Conservation (phyloP, 306 rosid species). For the Fragaria iinumae region DNA sequence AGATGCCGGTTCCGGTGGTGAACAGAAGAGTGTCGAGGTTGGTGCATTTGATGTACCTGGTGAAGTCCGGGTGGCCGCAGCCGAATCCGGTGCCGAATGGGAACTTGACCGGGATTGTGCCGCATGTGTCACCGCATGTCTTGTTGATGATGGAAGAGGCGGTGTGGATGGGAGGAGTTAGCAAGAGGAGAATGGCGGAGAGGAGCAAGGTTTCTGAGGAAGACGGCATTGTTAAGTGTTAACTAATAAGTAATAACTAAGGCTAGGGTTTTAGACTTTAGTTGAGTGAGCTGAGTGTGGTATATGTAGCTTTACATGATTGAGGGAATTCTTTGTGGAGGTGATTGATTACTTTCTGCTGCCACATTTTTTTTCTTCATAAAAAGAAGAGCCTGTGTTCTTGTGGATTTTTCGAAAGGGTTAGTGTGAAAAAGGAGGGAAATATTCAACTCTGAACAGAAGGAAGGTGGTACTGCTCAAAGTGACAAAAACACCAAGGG, state of each 20-base stretch:
- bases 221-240: constrained; percentile 16
- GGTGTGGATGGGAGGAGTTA: constrained; percentile 17
- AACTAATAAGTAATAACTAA: not conserved
- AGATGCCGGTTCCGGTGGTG: constrained; percentile 40
- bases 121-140: constrained; percentile 37
- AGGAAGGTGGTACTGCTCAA: not conserved
- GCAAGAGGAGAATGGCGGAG: constrained; percentile 26
- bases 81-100: constrained; percentile 56
- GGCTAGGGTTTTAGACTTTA: not conserved
- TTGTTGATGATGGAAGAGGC: constrained; percentile 23
- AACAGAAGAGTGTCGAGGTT: constrained; percentile 36
- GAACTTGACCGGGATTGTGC: constrained; percentile 39
- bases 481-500: not conserved
- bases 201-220: constrained; percentile 19
- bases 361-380: constrained; percentile 29
- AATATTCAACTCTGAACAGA: constrained; percentile 2
- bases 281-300: not conserved
- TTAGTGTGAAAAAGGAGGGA: not conserved
- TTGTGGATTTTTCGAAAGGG: constrained; percentile 16
- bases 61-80: constrained; percentile 60
- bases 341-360: constrained; percentile 18
- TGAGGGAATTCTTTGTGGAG: constrained; percentile 32
- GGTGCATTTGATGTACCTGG: constrained; percentile 44
- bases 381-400: constrained; percentile 31
- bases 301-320: not conserved